These are phyloP conservation scores for Termitomyces titanicus DNA, from an alignment of 768 basidiomycete species.

Conservation along the genomic window DNA sequence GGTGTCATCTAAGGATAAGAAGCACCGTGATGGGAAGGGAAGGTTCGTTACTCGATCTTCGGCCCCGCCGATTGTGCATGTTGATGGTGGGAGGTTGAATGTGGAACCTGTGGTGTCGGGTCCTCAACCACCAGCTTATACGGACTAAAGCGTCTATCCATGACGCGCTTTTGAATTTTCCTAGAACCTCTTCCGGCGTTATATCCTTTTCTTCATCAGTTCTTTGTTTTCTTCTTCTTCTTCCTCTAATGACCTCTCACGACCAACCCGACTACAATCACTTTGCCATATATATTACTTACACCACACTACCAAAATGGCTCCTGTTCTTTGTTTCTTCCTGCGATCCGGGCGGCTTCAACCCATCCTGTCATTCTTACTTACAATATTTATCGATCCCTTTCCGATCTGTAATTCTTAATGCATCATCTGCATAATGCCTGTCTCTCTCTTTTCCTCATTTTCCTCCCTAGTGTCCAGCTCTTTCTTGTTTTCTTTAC, in stretches of 20 bases:
- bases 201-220: neutral
- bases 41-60: slow-evolving; percentile 19
- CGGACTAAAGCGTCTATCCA: neutral
- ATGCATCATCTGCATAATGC: neutral
- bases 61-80: slow-evolving; percentile 33
- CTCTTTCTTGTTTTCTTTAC: neutral
- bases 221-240: neutral
- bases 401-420: neutral
- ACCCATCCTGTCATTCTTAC: slow-evolving; percentile 4
- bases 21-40: slow-evolving; percentile 15
- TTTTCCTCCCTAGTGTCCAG: neutral
- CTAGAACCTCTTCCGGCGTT: neutral
- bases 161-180: neutral
- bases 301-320: slow-evolving; percentile 2
- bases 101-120: slow-evolving; percentile 14
- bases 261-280: neutral
- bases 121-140: slow-evolving; percentile 16
- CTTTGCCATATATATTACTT: neutral
- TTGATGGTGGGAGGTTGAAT: slow-evolving; percentile 33
- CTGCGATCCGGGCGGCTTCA: neutral
- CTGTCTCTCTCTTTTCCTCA: neutral
- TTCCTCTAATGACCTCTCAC: slow-evolving; percentile 2
- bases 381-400: neutral
- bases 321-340: neutral
- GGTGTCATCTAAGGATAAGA: neutral